Percentiles rank a stretch among this genome's conserved stretches.
Conservation (phyloP, 2,329 filamentous ascomycete species). For the Ustulina deusta region DNA sequence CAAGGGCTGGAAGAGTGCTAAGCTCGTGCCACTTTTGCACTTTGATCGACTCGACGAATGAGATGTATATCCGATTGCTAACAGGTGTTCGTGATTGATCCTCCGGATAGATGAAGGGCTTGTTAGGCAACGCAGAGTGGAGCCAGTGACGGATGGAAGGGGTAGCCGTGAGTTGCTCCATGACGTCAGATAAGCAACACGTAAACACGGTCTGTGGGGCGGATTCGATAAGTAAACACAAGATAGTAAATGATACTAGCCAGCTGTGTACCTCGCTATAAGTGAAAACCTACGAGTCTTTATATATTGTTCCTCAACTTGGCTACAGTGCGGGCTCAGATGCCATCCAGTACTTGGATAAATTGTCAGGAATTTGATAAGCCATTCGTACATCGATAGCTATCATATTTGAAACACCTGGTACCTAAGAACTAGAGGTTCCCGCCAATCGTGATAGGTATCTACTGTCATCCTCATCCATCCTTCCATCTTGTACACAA, state of each 20-base stretch:
- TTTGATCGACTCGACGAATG: constrained; percentile 32
- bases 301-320: not conserved
- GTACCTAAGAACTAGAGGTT: not conserved
- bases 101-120: constrained; percentile 22
- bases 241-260: no score
- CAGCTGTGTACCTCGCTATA: no score
- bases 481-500: not conserved
- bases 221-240: not conserved
- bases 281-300: not conserved
- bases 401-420: not conserved
- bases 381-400: no score
- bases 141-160: constrained; percentile 23
- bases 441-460: not conserved
- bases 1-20: constrained; percentile 14
- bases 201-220: not conserved
- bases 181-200: constrained; percentile 19
- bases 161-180: constrained; percentile 8
- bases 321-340: not conserved
- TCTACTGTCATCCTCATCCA: not conserved
- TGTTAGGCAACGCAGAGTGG: constrained; percentile 21
- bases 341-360: not conserved
- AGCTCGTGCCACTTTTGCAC: constrained; percentile 25
- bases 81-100: not conserved
- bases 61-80: constrained; percentile 21
- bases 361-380: no score